phyloP scores from a whole-genome alignment of 768 basidiomycete species.

The Hydnomerulius pinastri region DNA sequence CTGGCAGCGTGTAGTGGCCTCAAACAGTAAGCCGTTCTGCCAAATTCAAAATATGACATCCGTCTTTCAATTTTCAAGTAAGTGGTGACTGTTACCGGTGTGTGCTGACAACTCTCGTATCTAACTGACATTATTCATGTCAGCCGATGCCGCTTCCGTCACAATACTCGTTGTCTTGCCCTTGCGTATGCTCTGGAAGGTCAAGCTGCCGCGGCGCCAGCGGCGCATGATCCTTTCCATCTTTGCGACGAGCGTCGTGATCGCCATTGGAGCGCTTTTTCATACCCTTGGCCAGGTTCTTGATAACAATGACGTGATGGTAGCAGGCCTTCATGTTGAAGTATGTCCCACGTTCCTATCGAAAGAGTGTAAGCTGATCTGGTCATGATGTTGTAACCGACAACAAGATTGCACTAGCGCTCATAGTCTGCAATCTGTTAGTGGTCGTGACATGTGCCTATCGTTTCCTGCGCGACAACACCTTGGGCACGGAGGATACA shows the following conservation, averaged over 20 bases:
- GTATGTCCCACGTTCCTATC: conserved; percentile 7
- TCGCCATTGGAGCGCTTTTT: conserved; percentile 18
- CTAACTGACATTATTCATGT: no score
- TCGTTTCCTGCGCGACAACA: conserved; percentile 4
- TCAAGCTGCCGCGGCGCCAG: conserved; percentile 4
- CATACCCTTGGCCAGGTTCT: conserved; percentile 14
- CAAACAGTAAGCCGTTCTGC: neutral
- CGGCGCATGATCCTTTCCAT: conserved; percentile 9
- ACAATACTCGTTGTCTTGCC: conserved; percentile 9
- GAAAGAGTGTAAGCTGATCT: neutral
- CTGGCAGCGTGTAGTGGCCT: no score
- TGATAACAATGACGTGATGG: neutral
- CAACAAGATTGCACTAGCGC: conserved; percentile 14
- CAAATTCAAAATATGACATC: neutral
- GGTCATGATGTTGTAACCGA: neutral
- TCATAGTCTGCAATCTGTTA: conserved; percentile 23
- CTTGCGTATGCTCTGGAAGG: conserved; percentile 5
- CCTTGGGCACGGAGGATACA: neutral
- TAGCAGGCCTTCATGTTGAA: conserved; percentile 18
- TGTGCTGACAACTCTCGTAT: no score
- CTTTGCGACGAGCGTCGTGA: conserved; percentile 19
- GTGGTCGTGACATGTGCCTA: conserved; percentile 22
- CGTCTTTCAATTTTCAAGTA: conserved; percentile 1
- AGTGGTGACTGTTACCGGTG: neutral
- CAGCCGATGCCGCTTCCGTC: conserved; percentile 11